Evolutionary conservation across 2,329 filamentous ascomycete genomes (phyloP).

Genomic region (Chaetomiaceae sp.): DNA sequence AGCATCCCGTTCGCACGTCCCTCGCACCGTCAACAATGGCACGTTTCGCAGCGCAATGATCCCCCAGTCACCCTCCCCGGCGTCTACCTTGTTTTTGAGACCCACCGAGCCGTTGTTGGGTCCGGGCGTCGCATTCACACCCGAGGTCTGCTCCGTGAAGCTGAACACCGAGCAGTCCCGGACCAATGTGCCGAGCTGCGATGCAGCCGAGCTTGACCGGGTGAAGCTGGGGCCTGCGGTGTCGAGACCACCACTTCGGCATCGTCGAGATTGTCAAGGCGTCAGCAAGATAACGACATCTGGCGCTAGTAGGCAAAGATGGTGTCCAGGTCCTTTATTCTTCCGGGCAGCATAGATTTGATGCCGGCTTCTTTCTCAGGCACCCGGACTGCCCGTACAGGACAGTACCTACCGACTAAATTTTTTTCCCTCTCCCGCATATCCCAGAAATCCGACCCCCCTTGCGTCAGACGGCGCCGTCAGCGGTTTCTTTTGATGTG

Average conservation of each 20-base stretch:
- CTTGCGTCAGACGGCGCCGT: no score
- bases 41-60: not conserved
- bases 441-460: no score
- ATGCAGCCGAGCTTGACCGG: no score
- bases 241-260: not conserved
- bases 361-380: constrained; percentile 1
- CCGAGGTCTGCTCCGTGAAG: no score
- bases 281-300: constrained; percentile 11
- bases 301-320: constrained; percentile 11
- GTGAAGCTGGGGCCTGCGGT: no score
- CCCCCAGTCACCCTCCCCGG: not conserved
- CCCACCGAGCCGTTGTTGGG: no score
- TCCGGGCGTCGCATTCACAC: no score
- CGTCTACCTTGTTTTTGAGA: not conserved
- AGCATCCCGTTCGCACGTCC: not conserved
- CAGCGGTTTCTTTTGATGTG: no score
- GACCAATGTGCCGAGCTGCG: not conserved
- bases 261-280: not conserved
- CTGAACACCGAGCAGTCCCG: not conserved
- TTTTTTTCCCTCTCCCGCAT: no score
- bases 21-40: not conserved
- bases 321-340: constrained; percentile 19
- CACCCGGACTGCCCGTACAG: not conserved
- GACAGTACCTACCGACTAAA: no score
- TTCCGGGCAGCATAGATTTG: constrained; percentile 15